Conservation (phyloP, 441 rosid genomes). For the Erodium moschatum region DNA sequence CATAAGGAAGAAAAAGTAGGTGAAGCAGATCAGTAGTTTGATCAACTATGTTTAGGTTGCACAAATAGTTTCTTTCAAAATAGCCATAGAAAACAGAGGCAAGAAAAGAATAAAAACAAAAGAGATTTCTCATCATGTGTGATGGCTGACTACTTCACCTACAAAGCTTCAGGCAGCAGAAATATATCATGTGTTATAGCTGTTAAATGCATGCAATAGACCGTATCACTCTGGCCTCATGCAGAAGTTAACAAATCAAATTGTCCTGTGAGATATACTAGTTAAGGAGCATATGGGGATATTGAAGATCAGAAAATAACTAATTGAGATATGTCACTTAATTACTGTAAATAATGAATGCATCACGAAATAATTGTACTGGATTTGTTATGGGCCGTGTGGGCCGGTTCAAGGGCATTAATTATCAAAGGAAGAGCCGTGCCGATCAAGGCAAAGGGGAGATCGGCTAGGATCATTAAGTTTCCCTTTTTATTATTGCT, state of each 20-base stretch:
- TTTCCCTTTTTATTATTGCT: too few species aligned
- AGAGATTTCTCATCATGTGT: neutral
- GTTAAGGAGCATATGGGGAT: neutral
- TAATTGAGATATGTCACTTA: too few species aligned
- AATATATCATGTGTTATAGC: neutral
- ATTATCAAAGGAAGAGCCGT: too few species aligned
- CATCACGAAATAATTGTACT: too few species aligned
- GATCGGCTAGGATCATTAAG: too few species aligned
- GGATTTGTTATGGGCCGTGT: too few species aligned
- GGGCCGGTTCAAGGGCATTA: too few species aligned
- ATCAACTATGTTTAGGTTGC: neutral
- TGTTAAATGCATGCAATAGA: neutral
- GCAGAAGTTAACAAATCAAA: neutral
- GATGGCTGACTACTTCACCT: neutral
- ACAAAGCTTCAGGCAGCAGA: neutral
- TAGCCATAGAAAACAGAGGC: neutral
- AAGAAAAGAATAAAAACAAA: neutral
- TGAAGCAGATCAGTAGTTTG: too few species aligned
- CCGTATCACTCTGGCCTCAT: neutral
- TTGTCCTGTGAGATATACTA: neutral
- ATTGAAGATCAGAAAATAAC: neutral
- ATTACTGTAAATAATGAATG: neutral
- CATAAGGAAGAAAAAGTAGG: neutral
- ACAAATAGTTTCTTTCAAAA: neutral
- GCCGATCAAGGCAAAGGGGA: too few species aligned